Conservation (phyloP, 768 basidiomycete species). For the Rhodotorula kratochvilovae region DNA sequence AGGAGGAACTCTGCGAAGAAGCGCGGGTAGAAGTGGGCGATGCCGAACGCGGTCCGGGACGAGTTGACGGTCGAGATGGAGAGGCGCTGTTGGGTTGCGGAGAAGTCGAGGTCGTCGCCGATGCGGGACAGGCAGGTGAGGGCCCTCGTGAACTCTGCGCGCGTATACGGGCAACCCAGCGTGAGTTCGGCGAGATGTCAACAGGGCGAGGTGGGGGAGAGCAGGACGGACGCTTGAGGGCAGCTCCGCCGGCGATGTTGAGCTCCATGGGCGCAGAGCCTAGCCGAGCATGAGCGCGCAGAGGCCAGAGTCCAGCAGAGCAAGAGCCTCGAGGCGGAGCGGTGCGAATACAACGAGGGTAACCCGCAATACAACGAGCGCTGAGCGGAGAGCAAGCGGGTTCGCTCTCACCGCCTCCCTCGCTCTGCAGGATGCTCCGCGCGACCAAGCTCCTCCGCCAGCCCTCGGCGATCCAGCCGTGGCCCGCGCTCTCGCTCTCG, state of each 20-base stretch:
- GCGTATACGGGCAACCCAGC: background rate
- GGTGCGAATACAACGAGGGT: background rate
- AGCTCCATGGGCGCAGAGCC: constrained; percentile 14
- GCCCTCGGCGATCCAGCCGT: background rate
- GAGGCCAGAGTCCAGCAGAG: background rate
- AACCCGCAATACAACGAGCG: no score
- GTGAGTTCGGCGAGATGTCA: background rate
- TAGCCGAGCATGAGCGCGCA: background rate
- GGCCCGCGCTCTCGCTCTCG: background rate
- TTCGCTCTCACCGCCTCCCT: background rate
- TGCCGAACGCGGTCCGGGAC: constrained; percentile 29
- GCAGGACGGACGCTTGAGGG: constrained; percentile 24
- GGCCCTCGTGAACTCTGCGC: constrained; percentile 19
- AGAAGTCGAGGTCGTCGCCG: constrained; percentile 28
- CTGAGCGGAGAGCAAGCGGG: no score
- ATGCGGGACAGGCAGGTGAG: constrained; percentile 1
- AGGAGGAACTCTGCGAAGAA: constrained; percentile 27
- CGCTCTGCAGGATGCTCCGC: background rate
- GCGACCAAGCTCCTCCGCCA: background rate
- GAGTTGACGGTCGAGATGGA: constrained; percentile 33
- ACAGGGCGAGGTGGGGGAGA: background rate
- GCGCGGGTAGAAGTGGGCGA: constrained; percentile 21
- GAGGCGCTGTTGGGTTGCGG: background rate
- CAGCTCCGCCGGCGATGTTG: constrained; percentile 2
- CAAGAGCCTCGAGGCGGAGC: background rate